Evolutionary conservation across 2,329 filamentous ascomycete genomes (phyloP).

Genomic region (Fusarium nelsonii): DNA sequence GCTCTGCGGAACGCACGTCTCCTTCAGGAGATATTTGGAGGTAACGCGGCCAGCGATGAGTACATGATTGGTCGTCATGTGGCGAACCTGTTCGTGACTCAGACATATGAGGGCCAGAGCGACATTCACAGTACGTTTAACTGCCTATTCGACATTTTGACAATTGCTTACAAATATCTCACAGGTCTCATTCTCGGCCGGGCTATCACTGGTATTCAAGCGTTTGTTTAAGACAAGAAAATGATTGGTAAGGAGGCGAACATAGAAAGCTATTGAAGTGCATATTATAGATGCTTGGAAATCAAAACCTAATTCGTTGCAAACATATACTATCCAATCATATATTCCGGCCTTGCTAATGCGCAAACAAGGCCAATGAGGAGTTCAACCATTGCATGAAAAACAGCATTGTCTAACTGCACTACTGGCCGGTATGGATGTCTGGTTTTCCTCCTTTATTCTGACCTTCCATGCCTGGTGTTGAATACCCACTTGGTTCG

Average conservation of each 20-base stretch:
- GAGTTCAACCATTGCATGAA: neutral
- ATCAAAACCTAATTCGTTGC: slow-evolving; percentile 20
- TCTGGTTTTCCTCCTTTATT: neutral
- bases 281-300: slow-evolving; percentile 39
- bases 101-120: slow-evolving; percentile 98
- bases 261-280: slow-evolving; percentile 13
- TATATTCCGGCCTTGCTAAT: neutral
- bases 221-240: slow-evolving; percentile 70
- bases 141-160: slow-evolving; percentile 1
- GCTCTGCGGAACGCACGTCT: slow-evolving; percentile 82
- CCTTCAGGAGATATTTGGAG: slow-evolving; percentile 95
- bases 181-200: slow-evolving; percentile 77
- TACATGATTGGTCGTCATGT: slow-evolving; percentile 96
- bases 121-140: slow-evolving; percentile 88
- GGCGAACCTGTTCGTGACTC: slow-evolving; percentile 94
- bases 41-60: slow-evolving; percentile 98
- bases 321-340: slow-evolving; percentile 1
- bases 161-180: slow-evolving; percentile 43
- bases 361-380: neutral
- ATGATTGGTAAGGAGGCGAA: slow-evolving; percentile 30
- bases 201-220: slow-evolving; percentile 81
- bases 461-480: neutral
- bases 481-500: slow-evolving; percentile 12
- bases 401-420: slow-evolving; percentile 1
- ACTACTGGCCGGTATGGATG: neutral